Base-by-base conservation (phyloP, 2,329 filamentous ascomycete genomes). In the Monosporascus sp. region DNA sequence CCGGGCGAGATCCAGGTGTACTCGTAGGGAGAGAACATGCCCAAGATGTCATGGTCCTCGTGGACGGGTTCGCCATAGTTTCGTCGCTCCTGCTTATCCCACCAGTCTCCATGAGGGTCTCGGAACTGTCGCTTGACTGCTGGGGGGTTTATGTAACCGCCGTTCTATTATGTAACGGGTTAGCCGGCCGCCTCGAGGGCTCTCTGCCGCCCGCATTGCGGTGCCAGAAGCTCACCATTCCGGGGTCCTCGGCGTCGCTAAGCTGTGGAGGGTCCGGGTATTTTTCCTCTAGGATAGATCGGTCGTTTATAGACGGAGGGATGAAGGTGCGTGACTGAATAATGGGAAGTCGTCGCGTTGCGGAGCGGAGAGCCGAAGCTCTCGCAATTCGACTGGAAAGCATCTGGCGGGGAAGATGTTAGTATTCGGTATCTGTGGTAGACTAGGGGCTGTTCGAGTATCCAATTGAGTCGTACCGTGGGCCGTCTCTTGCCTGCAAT, bases 61-160 rank as follows among this genome's bases (percentile, higher is more conserved):
- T 99, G 93, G 50, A 96, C 85, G 14, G 93, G 90, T 74, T 99
- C 95, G 73, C 92, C 92, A 71, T 90, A 97, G 81, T 99, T 97
- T 67, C 94, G 85, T 70, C 92, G 87, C 74, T 97, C 94, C 76
- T 99, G 94, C 73, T 91, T 88, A 75, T 99, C 93, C 90, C 91
- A 97, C 91, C 91, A 99, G 69, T 90, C 86, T 69, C 75, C 93
- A 71, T 97, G 84, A 37, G 95, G 94, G 73, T 97, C 94, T 70
- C 94, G 90, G 76, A 91, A 89, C 72, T 91, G 87, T 64, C 93
- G 88, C 81, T 96, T 97, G 73, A 93, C 77, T 52, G 80, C 75
- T 16, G 85, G 84, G 54, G 90, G 88, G 75, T 92, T 91, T 68
- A 89, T 81, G 72, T 91, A 94, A 72, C 87, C 88, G 67, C 90